phyloP scores from a whole-genome alignment of 2,329 filamentous ascomycete species.

The Alternaria atra region DNA sequence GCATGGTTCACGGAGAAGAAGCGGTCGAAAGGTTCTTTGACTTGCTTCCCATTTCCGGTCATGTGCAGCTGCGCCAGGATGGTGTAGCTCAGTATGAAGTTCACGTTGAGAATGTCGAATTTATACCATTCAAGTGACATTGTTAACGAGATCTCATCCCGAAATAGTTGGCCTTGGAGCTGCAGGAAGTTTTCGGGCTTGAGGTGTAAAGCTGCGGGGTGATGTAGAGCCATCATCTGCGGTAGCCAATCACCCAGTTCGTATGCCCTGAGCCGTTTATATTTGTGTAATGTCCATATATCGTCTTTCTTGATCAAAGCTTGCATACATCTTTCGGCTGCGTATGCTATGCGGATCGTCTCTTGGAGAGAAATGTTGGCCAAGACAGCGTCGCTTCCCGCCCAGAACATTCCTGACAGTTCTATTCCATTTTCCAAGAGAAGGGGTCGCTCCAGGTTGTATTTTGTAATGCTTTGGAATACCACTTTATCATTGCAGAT shows the following conservation, averaged over 20 bases:
- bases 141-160: neutral
- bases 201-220: slow-evolving; percentile 20
- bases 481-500: slow-evolving; percentile 30
- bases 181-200: slow-evolving; percentile 22
- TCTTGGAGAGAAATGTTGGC: slow-evolving; percentile 10
- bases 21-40: neutral
- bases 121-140: neutral
- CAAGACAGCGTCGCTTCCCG: slow-evolving; percentile 16
- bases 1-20: neutral
- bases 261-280: neutral
- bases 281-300: slow-evolving; percentile 5
- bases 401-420: slow-evolving; percentile 9
- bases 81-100: slow-evolving; percentile 27
- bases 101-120: slow-evolving; percentile 21
- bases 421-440: neutral
- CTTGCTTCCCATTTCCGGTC: neutral
- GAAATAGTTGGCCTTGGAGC: slow-evolving; percentile 17
- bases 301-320: neutral
- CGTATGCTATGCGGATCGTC: slow-evolving; percentile 25
- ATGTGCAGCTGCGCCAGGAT: slow-evolving; percentile 15
- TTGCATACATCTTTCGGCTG: slow-evolving; percentile 22
- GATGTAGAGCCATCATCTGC: slow-evolving; percentile 29
- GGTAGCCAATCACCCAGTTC: slow-evolving; percentile 33
- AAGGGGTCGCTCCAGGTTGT: neutral
- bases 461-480: slow-evolving; percentile 25